phyloP scores from a whole-genome alignment of 1,139 yeast species.

The Geotrichum candidum region DNA sequence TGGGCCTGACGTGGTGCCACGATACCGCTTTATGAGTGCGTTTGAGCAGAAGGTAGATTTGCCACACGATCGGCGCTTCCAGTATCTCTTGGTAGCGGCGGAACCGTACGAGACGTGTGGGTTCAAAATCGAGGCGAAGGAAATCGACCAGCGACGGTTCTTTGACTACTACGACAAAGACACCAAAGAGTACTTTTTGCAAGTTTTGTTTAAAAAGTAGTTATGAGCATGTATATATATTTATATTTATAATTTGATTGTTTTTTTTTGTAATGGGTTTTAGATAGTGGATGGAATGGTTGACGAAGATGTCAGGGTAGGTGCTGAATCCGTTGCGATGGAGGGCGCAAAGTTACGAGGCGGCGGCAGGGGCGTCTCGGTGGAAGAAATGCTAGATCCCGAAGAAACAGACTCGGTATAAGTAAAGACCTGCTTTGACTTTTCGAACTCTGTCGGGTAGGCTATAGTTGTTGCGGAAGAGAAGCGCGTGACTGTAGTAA shows the following conservation, averaged over 20 bases:
- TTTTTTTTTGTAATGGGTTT: neutral
- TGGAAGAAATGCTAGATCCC: neutral
- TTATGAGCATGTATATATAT: neutral
- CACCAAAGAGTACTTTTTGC: conserved; percentile 61
- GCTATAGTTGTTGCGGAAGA: neutral
- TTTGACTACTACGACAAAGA: conserved; percentile 75
- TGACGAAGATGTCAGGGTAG: neutral
- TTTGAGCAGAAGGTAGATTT: conserved; percentile 54
- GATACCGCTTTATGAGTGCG: conserved; percentile 66
- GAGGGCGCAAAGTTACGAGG: neutral
- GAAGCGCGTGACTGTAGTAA: neutral
- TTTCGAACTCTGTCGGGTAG: neutral
- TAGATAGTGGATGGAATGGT: neutral
- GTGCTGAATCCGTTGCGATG: neutral
- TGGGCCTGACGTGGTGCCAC: conserved; percentile 46
- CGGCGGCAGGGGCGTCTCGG: neutral
- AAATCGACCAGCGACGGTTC: conserved; percentile 48
- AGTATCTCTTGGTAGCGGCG: conserved; percentile 68
- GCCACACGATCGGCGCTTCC: conserved; percentile 43
- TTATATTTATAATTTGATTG: neutral
- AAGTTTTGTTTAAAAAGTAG: conserved; percentile 28
- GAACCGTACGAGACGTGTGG: conserved; percentile 81
- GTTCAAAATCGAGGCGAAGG: conserved; percentile 57
- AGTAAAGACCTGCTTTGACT: neutral
- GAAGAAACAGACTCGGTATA: neutral